These are phyloP conservation scores for Penicillium bialowiezense DNA, from an alignment of 495 filamentous ascomycete genomes.

Conservation along the genomic window DNA sequence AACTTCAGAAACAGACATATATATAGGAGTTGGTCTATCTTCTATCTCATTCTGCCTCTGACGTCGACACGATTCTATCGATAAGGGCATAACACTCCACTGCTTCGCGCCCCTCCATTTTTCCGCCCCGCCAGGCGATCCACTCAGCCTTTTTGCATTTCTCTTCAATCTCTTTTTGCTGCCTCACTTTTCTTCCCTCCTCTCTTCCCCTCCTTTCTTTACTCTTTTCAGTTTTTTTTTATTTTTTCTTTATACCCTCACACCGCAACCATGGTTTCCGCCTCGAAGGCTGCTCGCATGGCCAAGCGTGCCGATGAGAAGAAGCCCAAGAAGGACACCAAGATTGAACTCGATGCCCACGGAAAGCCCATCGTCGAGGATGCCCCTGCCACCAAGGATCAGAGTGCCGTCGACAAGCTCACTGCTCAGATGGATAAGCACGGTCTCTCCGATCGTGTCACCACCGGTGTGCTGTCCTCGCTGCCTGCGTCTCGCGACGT, in stretches of 20 bases:
- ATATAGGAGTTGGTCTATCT: neutral
- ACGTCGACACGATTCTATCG: conserved; percentile 32
- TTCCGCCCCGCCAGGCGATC: conserved; percentile 42
- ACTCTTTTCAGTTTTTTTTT: conserved; percentile 1
- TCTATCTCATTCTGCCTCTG: neutral
- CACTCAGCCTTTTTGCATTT: conserved; percentile 41
- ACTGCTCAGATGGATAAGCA: conserved; percentile 90
- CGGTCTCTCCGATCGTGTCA: conserved; percentile 95
- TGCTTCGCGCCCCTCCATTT: conserved; percentile 33
- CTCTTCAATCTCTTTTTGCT: conserved; percentile 33
- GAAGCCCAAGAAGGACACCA: conserved; percentile 71
- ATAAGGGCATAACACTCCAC: conserved; percentile 41
- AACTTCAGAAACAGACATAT: neutral
- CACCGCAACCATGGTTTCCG: conserved; percentile 63
- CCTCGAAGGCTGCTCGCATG: conserved; percentile 95
- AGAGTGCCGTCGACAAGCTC: conserved; percentile 76
- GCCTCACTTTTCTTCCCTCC: conserved; percentile 12
- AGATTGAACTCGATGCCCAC: conserved; percentile 51
- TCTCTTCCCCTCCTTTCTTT: conserved; percentile 7
- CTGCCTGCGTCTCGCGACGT: conserved; percentile 80
- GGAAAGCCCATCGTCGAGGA: conserved; percentile 60
- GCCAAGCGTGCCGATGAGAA: conserved; percentile 83
- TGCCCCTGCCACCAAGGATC: conserved; percentile 64
- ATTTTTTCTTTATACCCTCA: conserved; percentile 11
- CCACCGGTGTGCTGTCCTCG: conserved; percentile 93